A percentile compares a stretch with the other conserved stretches of the same genome.
Conservation (phyloP, 1,284 basidiomycete species). For the Leccinum brunneo-olivaceum region DNA sequence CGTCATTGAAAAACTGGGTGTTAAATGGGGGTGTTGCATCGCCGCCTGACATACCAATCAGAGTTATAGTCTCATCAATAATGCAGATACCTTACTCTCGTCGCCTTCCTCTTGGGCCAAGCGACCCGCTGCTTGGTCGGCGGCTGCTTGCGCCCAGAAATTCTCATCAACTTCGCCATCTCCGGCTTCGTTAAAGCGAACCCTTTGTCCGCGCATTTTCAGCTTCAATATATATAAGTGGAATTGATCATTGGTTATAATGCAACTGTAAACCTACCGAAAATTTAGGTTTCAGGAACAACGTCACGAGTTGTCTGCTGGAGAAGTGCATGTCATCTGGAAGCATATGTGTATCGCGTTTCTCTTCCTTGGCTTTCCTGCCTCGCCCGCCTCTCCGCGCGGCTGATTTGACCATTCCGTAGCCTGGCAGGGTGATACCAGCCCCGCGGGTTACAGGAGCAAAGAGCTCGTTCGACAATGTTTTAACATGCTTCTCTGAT, state of each 20-base stretch:
- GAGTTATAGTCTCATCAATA: not conserved
- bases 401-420: constrained; percentile 32
- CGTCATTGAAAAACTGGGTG: constrained; percentile 97
- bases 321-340: constrained; percentile 99
- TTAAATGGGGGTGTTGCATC: constrained; percentile 73
- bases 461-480: constrained; percentile 77
- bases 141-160: constrained; percentile 92
- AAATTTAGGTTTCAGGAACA: constrained; percentile 96
- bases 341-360: constrained; percentile 73
- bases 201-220: constrained; percentile 71
- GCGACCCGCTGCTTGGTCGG: constrained; percentile 63
- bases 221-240: constrained; percentile 41
- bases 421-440: constrained; percentile 62
- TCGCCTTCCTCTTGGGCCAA: constrained; percentile 52
- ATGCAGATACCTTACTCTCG: constrained; percentile 44
- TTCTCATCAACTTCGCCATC: constrained; percentile 88
- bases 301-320: constrained; percentile 78
- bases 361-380: constrained; percentile 50
- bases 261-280: constrained; percentile 47
- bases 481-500: constrained; percentile 59
- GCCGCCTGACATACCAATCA: constrained; percentile 29
- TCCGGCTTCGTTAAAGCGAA: constrained; percentile 48
- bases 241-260: constrained; percentile 6
- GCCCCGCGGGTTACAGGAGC: constrained; percentile 61
- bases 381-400: constrained; percentile 37